These are phyloP conservation scores for Camelina sativa DNA, from an alignment of 345 rosid species.

Conservation along the genomic window DNA sequence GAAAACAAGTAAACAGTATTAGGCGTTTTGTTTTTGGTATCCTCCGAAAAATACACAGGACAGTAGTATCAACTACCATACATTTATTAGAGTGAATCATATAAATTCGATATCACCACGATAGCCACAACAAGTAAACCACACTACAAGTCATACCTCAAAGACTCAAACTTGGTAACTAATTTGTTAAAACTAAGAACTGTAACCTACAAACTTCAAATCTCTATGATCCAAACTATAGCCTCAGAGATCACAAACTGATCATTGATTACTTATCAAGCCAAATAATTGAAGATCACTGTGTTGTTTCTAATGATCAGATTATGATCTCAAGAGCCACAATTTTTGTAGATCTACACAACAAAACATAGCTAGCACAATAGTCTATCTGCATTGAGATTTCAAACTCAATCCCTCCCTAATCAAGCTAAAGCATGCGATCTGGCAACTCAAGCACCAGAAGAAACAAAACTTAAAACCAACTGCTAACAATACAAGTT, in stretches of 20 bases:
- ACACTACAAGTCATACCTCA: conserved; percentile 6
- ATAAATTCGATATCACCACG: background rate
- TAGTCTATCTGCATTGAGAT: background rate
- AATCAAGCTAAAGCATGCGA: conserved; percentile 16
- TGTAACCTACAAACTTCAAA: conserved; percentile 5
- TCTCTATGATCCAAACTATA: conserved; percentile 18
- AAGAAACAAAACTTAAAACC: background rate
- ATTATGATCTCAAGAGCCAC: background rate
- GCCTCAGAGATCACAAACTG: background rate
- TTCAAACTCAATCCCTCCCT: background rate
- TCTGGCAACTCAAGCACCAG: conserved; percentile 4
- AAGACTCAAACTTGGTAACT: conserved; percentile 15
- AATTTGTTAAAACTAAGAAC: background rate
- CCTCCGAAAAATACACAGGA: background rate
- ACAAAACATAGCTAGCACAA: background rate
- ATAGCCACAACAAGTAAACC: conserved; percentile 9
- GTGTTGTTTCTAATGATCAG: no score
- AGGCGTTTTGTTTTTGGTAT: background rate
- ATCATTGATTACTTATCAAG: no score
- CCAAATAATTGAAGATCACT: no score
- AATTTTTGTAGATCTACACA: background rate
- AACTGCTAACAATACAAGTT: background rate
- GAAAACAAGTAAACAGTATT: conserved; percentile 23
- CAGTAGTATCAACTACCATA: background rate
- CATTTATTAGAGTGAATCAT: background rate